Evolutionary conservation across 257 asterid genomes (phyloP), one percentile per base, ranked within the genome.

Genomic region (Petunia secreta): DNA sequence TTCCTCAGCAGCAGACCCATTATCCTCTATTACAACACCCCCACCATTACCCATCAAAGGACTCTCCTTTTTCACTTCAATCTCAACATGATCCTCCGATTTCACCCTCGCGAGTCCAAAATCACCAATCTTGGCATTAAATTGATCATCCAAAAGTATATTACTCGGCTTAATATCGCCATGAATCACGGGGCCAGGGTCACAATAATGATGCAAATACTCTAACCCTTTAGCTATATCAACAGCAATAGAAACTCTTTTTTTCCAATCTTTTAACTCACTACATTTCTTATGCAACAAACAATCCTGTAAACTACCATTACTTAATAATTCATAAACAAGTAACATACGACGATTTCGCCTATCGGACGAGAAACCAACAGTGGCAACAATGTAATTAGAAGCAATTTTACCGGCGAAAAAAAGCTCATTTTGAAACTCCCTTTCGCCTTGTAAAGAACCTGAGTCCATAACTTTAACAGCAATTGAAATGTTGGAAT

Each of bases 141-240:
- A 94, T 69, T 79, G 84, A 71, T 73, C 85, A 78, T 94, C 98
- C 84, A 96, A 80, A 63, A 92, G 75, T 13, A 94, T 80, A 82
- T 96, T 96, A 83, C 99, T 96, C 13, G 99, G 97, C 86, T 96
- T 96, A 66, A 96, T 90, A 83, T 96, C 99, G 16, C 98, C 99
- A 38, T 96, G 99, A 55, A 96, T 88, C 38, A 91, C 88, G 2
- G 97, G 92, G 10, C 25, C 25, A 0, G 99, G 97, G 84, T 96
- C 99, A 80, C 98, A 96, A 44, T 82, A 85, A 84, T 92, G 94
- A 81, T 96, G 99, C 83, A 96, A 86, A 82, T 92, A 90, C 84
- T 96, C 99, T 52, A 96, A 86, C 83, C 99, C 98, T 87, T 77
- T 92, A 7, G 98, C 99, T 76, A 96, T 88, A 83, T 90, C 88